A percentile compares a stretch with the other conserved stretches of the same genome.
Evolutionary conservation across 345 rosid genomes (phyloP).

Genomic region (Arabidopsis thaliana): TAIR10.1 NC_003074.8:17481501-17482000

Average conservation of each 20-base stretch:
- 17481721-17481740: slow-evolving; percentile 3
- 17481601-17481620: slow-evolving; percentile 90
- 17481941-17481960: neutral
- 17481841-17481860: neutral
- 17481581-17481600: slow-evolving; percentile 80
- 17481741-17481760: slow-evolving; percentile 26
- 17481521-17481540: slow-evolving; percentile 67
- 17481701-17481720: slow-evolving; percentile 1
- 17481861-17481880: slow-evolving; percentile 2
- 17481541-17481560: slow-evolving; percentile 85
- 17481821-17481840: neutral
- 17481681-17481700: slow-evolving; percentile 70
- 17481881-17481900: slow-evolving; percentile 41
- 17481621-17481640: slow-evolving; percentile 75
- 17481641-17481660: slow-evolving; percentile 93
- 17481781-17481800: neutral
- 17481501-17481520: slow-evolving; percentile 33
- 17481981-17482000: slow-evolving; percentile 34
- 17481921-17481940: slow-evolving; percentile 21
- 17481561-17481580: slow-evolving; percentile 91
- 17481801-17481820: neutral
- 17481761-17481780: slow-evolving; percentile 5
- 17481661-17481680: slow-evolving; percentile 99
- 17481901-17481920: slow-evolving; percentile 27
- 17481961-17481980: slow-evolving; percentile 35